phyloP scores from a whole-genome alignment of 2,329 filamentous ascomycete genomes.

The Chaetothyriales sp. region DNA sequence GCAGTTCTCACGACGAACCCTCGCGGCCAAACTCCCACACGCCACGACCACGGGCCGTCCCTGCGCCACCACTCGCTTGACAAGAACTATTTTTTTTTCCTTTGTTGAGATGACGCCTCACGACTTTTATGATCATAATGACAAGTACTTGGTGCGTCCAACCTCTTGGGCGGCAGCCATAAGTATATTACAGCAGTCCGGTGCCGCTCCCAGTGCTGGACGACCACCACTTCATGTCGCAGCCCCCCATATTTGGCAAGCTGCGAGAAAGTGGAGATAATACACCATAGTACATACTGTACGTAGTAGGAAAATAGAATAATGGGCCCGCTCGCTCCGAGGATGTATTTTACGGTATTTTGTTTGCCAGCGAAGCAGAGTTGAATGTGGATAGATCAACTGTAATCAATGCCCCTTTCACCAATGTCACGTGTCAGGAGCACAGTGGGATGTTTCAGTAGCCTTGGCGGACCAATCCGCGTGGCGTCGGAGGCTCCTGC shows the following conservation, averaged over 20 bases:
- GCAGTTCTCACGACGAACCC: neutral
- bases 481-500: neutral
- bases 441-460: neutral
- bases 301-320: neutral
- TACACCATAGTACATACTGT: neutral
- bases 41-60: neutral
- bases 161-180: neutral
- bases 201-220: no score
- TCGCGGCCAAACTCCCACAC: neutral
- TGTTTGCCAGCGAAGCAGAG: neutral
- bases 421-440: neutral
- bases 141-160: neutral
- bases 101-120: neutral
- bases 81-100: neutral
- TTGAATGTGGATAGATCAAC: neutral
- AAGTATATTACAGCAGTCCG: neutral
- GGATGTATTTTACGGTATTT: neutral
- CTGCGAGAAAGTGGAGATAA: neutral
- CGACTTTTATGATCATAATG: neutral
- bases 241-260: neutral
- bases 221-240: no score
- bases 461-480: neutral
- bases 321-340: neutral
- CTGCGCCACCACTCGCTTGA: neutral
- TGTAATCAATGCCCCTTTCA: neutral